phyloP scores from a whole-genome alignment of 768 basidiomycete genomes.

The Gyrodon lividus region DNA sequence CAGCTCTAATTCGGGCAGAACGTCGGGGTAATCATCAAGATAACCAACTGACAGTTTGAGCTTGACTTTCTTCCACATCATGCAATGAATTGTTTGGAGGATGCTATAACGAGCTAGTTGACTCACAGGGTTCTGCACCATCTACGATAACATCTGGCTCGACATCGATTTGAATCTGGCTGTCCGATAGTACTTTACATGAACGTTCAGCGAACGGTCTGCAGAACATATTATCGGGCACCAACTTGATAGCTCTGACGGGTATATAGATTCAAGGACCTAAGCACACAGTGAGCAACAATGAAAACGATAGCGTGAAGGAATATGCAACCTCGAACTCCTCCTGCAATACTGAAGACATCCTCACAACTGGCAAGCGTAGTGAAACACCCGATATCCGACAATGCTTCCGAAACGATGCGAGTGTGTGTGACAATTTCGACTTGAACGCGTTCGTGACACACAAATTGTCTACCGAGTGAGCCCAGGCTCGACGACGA shows the following conservation, averaged over 20 bases:
- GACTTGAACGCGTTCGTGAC: neutral
- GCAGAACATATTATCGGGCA: conserved; percentile 37
- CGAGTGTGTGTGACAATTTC: conserved; percentile 5
- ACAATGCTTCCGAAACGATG: conserved; percentile 18
- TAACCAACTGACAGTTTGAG: conserved; percentile 75
- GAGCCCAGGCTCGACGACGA: neutral
- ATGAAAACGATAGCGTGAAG: conserved; percentile 4
- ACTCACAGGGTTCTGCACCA: conserved; percentile 55
- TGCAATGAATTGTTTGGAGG: conserved; percentile 10
- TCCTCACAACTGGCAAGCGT: conserved; percentile 23
- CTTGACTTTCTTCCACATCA: conserved; percentile 56
- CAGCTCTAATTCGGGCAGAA: conserved; percentile 69
- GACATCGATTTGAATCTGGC: conserved; percentile 76
- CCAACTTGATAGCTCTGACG: conserved; percentile 89
- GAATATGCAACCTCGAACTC: conserved; percentile 76
- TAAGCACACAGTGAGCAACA: conserved; percentile 32
- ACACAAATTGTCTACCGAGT: neutral
- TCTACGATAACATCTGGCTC: conserved; percentile 81
- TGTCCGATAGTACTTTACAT: conserved; percentile 79
- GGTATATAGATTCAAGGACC: conserved; percentile 96
- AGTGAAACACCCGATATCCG: conserved; percentile 25
- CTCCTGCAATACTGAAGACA: conserved; percentile 71
- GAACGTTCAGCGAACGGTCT: conserved; percentile 45
- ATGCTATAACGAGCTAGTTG: neutral
- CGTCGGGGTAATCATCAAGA: conserved; percentile 81